phyloP scores from a whole-genome alignment of 2,329 filamentous ascomycete species.

The Beauveria sp. region DNA sequence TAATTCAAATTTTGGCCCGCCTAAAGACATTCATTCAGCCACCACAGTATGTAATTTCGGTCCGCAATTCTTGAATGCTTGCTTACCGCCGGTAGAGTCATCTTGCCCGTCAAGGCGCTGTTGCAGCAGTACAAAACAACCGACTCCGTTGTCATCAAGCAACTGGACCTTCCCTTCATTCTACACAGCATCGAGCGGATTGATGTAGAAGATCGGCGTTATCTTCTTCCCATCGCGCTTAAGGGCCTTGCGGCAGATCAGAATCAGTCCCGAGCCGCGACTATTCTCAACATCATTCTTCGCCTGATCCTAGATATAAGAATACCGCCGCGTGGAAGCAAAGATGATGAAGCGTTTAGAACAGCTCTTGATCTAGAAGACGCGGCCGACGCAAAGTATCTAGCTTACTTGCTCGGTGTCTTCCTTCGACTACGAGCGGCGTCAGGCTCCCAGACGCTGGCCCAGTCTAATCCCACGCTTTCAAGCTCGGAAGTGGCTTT shows the following conservation, averaged over 20 bases:
- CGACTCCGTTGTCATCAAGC: conserved; percentile 66
- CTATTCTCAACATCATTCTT: conserved; percentile 76
- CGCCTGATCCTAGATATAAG: conserved; percentile 63
- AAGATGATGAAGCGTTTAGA: conserved; percentile 66
- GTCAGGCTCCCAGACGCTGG: conserved; percentile 23
- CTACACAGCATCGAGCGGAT: conserved; percentile 63
- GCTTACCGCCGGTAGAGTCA: conserved; percentile 39
- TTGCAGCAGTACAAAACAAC: conserved; percentile 82
- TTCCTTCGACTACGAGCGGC: conserved; percentile 46
- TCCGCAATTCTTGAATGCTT: background rate
- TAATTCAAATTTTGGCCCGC: conserved; percentile 43
- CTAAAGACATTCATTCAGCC: conserved; percentile 48
- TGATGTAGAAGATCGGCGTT: conserved; percentile 53
- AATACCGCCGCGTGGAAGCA: conserved; percentile 68
- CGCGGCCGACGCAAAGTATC: conserved; percentile 60
- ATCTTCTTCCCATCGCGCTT: conserved; percentile 55
- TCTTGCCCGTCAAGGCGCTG: conserved; percentile 76
- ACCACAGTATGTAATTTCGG: conserved; percentile 32
- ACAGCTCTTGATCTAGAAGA: conserved; percentile 58
- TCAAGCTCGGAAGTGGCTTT: conserved; percentile 22
- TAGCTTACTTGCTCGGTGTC: conserved; percentile 69
- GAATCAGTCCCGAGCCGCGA: conserved; percentile 31
- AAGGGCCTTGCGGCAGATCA: conserved; percentile 25
- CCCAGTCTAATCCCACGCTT: conserved; percentile 26
- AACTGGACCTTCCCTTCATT: conserved; percentile 83